Evolutionary conservation across 805 yeast genomes (phyloP).

Genomic region (Nakazawaea pomicola): DNA sequence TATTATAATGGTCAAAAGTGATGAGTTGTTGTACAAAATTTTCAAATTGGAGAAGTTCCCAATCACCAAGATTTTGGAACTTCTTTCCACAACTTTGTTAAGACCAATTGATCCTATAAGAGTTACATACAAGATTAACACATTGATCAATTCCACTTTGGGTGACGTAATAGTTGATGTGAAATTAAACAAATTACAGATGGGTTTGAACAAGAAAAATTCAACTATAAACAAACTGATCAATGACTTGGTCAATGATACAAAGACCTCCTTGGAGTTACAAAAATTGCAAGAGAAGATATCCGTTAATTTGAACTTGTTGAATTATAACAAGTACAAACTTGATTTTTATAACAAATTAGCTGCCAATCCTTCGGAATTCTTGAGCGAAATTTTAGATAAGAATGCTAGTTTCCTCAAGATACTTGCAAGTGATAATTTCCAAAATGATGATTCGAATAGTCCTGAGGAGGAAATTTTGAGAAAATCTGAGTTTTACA

Average conservation of each 20-base stretch:
- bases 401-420: conserved; percentile 82
- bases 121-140: conserved; percentile 69
- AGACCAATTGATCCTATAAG: conserved; percentile 77
- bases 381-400: conserved; percentile 67
- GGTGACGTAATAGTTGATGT: conserved; percentile 82
- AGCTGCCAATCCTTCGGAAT: conserved; percentile 70
- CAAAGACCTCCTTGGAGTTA: conserved; percentile 34
- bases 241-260: conserved; percentile 37
- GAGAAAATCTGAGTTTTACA: conserved; percentile 77
- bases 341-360: conserved; percentile 75
- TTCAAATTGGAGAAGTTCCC: conserved; percentile 50
- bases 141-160: conserved; percentile 69
- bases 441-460: conserved; percentile 28
- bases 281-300: conserved; percentile 29
- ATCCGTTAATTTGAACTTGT: conserved; percentile 44
- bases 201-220: conserved; percentile 33
- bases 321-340: conserved; percentile 55
- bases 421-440: conserved; percentile 73
- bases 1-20: conserved; percentile 30
- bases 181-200: conserved; percentile 40
- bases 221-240: conserved; percentile 37
- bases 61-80: conserved; percentile 68
- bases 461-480: conserved; percentile 75
- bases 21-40: conserved; percentile 39
- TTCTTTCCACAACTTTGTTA: conserved; percentile 60